A percentile compares a stretch with the other conserved stretches of the same genome.
These are phyloP conservation scores for Suhomyces emberorum DNA, from an alignment of 805 yeast genomes.

Conservation along the genomic window DNA sequence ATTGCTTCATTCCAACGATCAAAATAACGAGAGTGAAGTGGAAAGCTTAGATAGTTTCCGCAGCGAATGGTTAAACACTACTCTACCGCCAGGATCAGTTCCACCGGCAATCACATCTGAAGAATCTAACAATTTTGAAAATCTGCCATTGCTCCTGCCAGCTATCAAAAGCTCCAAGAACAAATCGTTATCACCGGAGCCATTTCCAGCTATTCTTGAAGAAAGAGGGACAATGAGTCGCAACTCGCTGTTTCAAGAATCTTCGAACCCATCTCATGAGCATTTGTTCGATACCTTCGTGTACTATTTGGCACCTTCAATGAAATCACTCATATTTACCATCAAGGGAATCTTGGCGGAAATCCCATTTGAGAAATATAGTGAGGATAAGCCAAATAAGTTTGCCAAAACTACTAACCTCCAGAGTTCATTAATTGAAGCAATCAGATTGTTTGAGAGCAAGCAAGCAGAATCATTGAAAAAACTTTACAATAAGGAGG, in stretches of 20 bases:
- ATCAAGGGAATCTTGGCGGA: slow-evolving; percentile 58
- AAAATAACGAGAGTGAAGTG: slow-evolving; percentile 10
- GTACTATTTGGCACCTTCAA: slow-evolving; percentile 67
- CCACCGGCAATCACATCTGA: not conserved
- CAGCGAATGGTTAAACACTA: slow-evolving; percentile 8
- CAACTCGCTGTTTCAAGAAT: not conserved
- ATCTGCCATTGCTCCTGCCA: too few species aligned
- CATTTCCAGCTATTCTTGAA: not conserved
- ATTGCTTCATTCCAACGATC: slow-evolving; percentile 35
- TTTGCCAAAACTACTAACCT: slow-evolving; percentile 45
- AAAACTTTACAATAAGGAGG: slow-evolving; percentile 53
- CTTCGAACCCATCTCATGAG: slow-evolving; percentile 6
- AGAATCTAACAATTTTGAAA: not conserved
- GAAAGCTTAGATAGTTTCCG: slow-evolving; percentile 24
- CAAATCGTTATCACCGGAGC: not conserved
- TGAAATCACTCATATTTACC: slow-evolving; percentile 62
- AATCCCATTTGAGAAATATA: slow-evolving; percentile 48
- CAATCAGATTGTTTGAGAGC: slow-evolving; percentile 51
- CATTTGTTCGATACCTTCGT: slow-evolving; percentile 67
- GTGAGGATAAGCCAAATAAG: slow-evolving; percentile 21
- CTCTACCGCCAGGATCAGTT: not conserved
- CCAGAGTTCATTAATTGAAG: slow-evolving; percentile 44
- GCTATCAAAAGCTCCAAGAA: not conserved
- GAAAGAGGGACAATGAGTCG: not conserved
- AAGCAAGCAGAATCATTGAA: slow-evolving; percentile 59